Percentiles rank a stretch among this genome's conserved stretches.
phyloP scores from a whole-genome alignment of 179 eudicot genomes.

The Spinacia oleracea region DNA sequence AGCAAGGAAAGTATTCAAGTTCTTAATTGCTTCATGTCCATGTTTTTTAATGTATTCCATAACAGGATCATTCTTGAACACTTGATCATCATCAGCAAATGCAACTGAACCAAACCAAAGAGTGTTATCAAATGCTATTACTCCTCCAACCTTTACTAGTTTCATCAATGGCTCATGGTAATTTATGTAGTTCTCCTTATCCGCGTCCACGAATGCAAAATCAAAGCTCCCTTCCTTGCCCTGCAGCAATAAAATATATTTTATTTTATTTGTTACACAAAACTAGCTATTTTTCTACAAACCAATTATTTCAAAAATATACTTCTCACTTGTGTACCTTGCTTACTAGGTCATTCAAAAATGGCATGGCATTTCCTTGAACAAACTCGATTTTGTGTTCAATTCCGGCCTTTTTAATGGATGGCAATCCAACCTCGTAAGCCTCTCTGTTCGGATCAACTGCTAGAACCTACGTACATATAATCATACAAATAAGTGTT shows the following conservation, averaged over 20 bases:
- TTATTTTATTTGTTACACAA: not conserved
- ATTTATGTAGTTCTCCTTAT: slow-evolving; percentile 42
- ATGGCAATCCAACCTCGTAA: not conserved
- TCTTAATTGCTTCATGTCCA: not conserved
- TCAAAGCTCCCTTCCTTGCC: slow-evolving; percentile 39
- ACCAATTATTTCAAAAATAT: too few species aligned
- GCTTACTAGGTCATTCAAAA: not conserved
- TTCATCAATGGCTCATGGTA: slow-evolving; percentile 42
- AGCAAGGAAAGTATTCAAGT: slow-evolving; percentile 31
- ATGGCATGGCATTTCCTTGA: not conserved
- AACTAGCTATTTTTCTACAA: too few species aligned
- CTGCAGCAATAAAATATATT: too few species aligned
- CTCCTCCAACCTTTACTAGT: slow-evolving; percentile 52
- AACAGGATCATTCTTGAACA: slow-evolving; percentile 11
- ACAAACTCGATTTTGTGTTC: not conserved
- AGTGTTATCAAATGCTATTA: slow-evolving; percentile 37
- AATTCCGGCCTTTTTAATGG: not conserved
- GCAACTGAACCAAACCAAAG: slow-evolving; percentile 38
- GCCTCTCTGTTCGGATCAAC: not conserved
- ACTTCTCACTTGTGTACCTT: too few species aligned
- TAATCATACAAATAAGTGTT: too few species aligned
- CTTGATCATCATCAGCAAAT: slow-evolving; percentile 20
- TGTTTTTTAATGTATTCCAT: slow-evolving; percentile 6
- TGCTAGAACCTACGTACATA: not conserved
- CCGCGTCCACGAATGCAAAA: slow-evolving; percentile 53